Base-by-base conservation (phyloP, 1,139 yeast species). In the Arxiozyma slooffiae region DNA sequence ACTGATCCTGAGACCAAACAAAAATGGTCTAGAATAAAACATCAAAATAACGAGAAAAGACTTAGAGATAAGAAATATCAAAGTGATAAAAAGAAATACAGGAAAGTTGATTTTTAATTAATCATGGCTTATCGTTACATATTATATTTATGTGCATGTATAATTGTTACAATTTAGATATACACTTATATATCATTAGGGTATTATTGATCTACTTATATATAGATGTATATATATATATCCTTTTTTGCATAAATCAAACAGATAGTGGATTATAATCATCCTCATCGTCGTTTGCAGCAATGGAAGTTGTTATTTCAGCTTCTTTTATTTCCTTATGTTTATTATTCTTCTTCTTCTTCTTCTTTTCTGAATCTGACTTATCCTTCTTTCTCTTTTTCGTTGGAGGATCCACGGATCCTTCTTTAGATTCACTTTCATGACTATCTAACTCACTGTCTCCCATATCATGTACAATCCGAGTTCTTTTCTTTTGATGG, bases 1-100 rank as follows among this genome's bases (percentile, higher is more conserved):
- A 67, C 73, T 0, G 69, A 75, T 23, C 74, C 70, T 41, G 79
- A 72, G 38, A 81, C 78, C 50, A 57, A 71, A 50, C 61, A 70
- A 51, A 76, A 77, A 60, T 85, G 94, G 95, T 69, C 70, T 16
- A 69, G 69, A 14, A 69, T 83, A 8, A 69, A 70, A 34, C 70
- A 69, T 36, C 72, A 64, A 46, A 67, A 77, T 16, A 76, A 78
- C 48, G 81, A 78, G 55, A 69, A 67, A 45, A 62, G 89, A 46
- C 62, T 82, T 40, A 68, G 69, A 49, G 64, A 68, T 18, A 86
- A 86, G 66, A 78, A 78, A 66, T 61, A 68, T 44, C 70, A 69
- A 3, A 72, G 83, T 24, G 77, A 77, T 22, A 83, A 79, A 69
- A 83, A 82, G 67, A 73, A 73, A 55, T 60, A 68, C 23, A 64